Percentiles rank a stretch among this genome's conserved stretches.
These are phyloP conservation scores for Tricholoma sp. DNA, from an alignment of 768 basidiomycete species.

Conservation along the genomic window DNA sequence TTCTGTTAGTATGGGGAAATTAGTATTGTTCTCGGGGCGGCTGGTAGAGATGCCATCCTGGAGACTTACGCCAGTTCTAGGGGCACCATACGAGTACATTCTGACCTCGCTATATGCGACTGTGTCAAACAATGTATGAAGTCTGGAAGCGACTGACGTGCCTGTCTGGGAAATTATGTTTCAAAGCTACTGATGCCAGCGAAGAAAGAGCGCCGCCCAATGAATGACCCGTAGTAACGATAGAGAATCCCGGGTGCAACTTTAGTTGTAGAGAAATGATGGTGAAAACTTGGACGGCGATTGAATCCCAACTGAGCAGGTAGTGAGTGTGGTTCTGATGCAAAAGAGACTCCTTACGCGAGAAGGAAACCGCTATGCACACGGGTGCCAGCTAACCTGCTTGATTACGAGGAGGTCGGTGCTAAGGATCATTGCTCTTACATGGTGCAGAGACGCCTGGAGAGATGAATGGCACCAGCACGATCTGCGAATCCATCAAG, in stretches of 20 bases:
- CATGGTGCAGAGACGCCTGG: constrained; percentile 40
- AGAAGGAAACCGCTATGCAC: constrained; percentile 49
- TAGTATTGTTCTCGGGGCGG: neutral
- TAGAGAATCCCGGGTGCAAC: constrained; percentile 29
- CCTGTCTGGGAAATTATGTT: constrained; percentile 35
- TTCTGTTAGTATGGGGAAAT: constrained; percentile 30
- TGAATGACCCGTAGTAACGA: constrained; percentile 50
- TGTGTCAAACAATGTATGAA: neutral
- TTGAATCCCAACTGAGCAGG: constrained; percentile 43
- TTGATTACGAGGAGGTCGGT: neutral
- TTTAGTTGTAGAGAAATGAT: constrained; percentile 32
- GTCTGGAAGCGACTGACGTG: constrained; percentile 13
- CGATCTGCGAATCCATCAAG: constrained; percentile 36
- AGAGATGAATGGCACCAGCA: constrained; percentile 38
- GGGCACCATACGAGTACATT: constrained; percentile 48
- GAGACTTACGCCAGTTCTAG: constrained; percentile 39
- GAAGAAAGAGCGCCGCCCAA: constrained; percentile 49
- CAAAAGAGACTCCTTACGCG: constrained; percentile 28
- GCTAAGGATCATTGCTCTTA: constrained; percentile 13
- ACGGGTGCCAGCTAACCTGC: constrained; percentile 28
- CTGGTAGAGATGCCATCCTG: neutral
- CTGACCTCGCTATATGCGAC: constrained; percentile 25
- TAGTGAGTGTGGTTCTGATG: neutral
- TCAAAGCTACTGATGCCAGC: constrained; percentile 40
- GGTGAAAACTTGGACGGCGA: constrained; percentile 34